These are phyloP conservation scores for Coemansia asiatica DNA, from an alignment of 192 early-diverging fungal species.

Conservation along the genomic window DNA sequence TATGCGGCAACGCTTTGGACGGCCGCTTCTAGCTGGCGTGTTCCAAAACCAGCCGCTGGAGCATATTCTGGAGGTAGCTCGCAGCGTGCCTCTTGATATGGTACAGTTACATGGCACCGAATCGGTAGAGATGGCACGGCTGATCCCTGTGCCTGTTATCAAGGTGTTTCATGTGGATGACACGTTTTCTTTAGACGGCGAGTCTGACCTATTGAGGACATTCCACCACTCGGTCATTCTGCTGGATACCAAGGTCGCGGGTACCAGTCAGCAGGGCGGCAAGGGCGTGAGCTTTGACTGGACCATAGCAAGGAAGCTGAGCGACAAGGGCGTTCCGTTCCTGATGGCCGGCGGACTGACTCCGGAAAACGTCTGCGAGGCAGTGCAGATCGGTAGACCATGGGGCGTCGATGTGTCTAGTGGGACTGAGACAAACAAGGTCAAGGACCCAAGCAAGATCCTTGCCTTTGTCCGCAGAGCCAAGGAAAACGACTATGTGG, in stretches of 20 bases:
- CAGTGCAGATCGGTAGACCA: conserved; percentile 66
- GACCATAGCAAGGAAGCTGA: conserved; percentile 65
- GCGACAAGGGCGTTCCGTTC: conserved; percentile 65
- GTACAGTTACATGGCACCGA: conserved; percentile 94
- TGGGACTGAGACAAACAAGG: conserved; percentile 82
- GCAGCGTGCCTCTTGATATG: conserved; percentile 74
- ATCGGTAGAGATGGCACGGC: conserved; percentile 59
- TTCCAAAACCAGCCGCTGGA: conserved; percentile 84
- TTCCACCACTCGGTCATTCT: conserved; percentile 41
- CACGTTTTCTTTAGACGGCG: conserved; percentile 33
- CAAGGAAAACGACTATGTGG: background rate
- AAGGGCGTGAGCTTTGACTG: conserved; percentile 85
- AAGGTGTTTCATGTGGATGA: conserved; percentile 87
- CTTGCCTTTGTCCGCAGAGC: conserved; percentile 66
- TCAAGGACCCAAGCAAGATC: conserved; percentile 80
- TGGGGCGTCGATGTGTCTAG: conserved; percentile 93
- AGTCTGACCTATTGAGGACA: conserved; percentile 13
- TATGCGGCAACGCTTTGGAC: conserved; percentile 44
- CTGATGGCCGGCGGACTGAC: conserved; percentile 89
- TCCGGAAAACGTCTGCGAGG: conserved; percentile 77
- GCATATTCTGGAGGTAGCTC: conserved; percentile 68
- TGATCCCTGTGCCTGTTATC: conserved; percentile 79
- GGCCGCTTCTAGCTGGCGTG: conserved; percentile 89
- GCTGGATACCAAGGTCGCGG: conserved; percentile 66
- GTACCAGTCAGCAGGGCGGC: conserved; percentile 68